Evolutionary conservation across 106 monocot species (phyloP).

Genomic region (Acorus calamus): DNA sequence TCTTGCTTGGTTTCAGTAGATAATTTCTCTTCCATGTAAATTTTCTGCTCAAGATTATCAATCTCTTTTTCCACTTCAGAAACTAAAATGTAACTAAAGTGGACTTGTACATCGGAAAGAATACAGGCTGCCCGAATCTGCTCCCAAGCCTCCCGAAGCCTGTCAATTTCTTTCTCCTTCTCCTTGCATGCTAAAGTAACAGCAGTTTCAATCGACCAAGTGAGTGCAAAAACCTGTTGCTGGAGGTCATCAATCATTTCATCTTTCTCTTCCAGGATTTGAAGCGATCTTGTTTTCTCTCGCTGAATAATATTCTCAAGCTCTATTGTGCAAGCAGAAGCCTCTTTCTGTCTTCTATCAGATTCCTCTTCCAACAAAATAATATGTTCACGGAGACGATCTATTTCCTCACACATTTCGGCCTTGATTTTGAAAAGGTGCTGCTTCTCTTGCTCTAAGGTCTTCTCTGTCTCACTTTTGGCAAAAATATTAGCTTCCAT

Average conservation of each 20-base stretch:
- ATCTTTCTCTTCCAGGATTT: constrained; percentile 32
- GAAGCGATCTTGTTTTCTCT: constrained; percentile 15
- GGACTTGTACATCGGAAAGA: constrained; percentile 27
- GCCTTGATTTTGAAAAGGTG: too few species aligned
- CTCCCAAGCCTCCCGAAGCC: constrained; percentile 21
- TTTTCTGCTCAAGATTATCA: constrained; percentile 10
- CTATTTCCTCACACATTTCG: too few species aligned
- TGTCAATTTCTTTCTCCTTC: constrained; percentile 16
- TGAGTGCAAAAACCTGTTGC: constrained; percentile 17
- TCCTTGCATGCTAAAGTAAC: constrained; percentile 21
- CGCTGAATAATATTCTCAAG: constrained; percentile 17
- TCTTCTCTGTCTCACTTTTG: too few species aligned
- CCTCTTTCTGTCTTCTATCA: not conserved
- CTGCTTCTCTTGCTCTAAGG: too few species aligned
- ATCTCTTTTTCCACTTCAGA: constrained; percentile 36
- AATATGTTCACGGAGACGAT: too few species aligned
- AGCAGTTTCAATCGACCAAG: constrained; percentile 24
- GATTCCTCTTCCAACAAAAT: too few species aligned
- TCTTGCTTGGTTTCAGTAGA: constrained; percentile 7
- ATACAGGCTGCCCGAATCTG: constrained; percentile 21
- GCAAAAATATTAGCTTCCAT: too few species aligned
- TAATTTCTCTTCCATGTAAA: constrained; percentile 17
- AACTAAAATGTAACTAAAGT: constrained; percentile 22
- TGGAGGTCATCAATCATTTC: constrained; percentile 18
- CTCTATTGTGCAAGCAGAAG: not conserved